These are phyloP conservation scores for Aspergillus ochraceoroseus DNA, from an alignment of 2,329 filamentous ascomycete species.

Conservation along the genomic window DNA sequence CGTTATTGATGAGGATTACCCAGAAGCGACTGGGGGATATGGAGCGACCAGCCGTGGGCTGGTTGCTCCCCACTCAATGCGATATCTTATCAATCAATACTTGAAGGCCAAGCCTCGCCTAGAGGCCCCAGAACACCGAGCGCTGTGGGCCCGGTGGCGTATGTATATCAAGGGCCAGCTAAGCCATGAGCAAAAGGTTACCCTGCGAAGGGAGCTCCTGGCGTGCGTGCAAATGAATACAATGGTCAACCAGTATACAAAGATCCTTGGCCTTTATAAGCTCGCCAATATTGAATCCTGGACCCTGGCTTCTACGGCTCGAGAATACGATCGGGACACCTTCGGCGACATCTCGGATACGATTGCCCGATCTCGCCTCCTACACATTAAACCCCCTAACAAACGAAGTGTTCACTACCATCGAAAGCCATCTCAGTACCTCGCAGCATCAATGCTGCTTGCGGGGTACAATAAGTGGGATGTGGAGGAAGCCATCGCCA, in stretches of 20 bases:
- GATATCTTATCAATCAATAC: slow-evolving; percentile 1
- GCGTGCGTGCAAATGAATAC: background rate
- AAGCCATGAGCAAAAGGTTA: background rate
- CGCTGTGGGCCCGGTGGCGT: background rate
- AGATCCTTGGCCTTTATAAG: background rate
- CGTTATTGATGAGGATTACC: slow-evolving; percentile 11
- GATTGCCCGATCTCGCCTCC: slow-evolving; percentile 2
- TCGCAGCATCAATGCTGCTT: slow-evolving; percentile 1
- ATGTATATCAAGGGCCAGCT: background rate
- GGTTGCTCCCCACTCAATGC: background rate
- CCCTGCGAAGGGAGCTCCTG: background rate
- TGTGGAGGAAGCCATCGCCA: background rate
- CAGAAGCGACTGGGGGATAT: slow-evolving; percentile 11
- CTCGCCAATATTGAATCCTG: background rate
- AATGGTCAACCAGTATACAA: slow-evolving; percentile 1
- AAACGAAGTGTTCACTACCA: background rate
- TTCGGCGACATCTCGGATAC: background rate
- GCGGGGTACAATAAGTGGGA: slow-evolving; percentile 3
- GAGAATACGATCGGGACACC: background rate
- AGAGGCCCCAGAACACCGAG: background rate
- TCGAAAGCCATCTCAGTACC: slow-evolving; percentile 1
- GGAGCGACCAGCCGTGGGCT: slow-evolving; percentile 9
- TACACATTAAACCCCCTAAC: background rate
- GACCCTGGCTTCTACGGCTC: background rate
- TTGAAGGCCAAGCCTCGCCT: background rate